A percentile compares a stretch with the other conserved stretches of the same genome.
phyloP scores from a whole-genome alignment of 106 monocot genomes.

The Dendrobium officinale region DNA sequence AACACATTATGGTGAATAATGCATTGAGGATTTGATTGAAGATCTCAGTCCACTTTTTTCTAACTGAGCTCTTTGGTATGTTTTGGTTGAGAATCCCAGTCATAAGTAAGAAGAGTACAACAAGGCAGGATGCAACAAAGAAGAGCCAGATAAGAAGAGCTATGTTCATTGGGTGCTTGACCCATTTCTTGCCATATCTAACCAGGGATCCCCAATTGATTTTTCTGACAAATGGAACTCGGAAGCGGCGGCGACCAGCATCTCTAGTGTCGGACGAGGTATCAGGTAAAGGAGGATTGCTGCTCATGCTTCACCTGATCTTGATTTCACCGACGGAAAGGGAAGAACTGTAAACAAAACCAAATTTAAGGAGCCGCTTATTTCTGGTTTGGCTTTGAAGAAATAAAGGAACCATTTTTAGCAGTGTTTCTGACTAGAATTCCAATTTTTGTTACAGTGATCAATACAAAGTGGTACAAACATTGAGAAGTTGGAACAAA shows the following conservation, averaged over 20 bases:
- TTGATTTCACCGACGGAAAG: not conserved
- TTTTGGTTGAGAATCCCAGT: slow-evolving; percentile 51
- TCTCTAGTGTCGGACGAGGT: not conserved
- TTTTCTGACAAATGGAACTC: slow-evolving; percentile 38
- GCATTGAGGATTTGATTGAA: slow-evolving; percentile 83
- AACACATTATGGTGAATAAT: slow-evolving; percentile 81
- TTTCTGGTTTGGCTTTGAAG: slow-evolving; percentile 32
- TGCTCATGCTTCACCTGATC: not conserved
- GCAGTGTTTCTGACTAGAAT: not conserved
- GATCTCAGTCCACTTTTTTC: slow-evolving; percentile 66
- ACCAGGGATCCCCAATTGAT: slow-evolving; percentile 44
- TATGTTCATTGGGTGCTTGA: slow-evolving; percentile 66
- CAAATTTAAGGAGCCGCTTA: slow-evolving; percentile 19
- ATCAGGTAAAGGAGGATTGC: not conserved
- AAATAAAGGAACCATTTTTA: slow-evolving; percentile 13
- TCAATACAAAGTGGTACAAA: not conserved
- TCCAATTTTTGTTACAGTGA: not conserved
- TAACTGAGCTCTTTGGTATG: slow-evolving; percentile 27
- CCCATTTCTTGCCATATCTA: slow-evolving; percentile 50
- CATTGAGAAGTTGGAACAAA: not conserved
- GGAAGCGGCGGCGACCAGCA: slow-evolving; percentile 12
- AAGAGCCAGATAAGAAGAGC: slow-evolving; percentile 70
- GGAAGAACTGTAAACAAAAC: slow-evolving; percentile 5
- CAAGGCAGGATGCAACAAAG: slow-evolving; percentile 37
- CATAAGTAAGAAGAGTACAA: slow-evolving; percentile 54